Evolutionary conservation across 2,329 filamentous ascomycete genomes (phyloP), one percentile per base, ranked within the genome.

Genomic region (Ophiostoma piceae): DNA sequence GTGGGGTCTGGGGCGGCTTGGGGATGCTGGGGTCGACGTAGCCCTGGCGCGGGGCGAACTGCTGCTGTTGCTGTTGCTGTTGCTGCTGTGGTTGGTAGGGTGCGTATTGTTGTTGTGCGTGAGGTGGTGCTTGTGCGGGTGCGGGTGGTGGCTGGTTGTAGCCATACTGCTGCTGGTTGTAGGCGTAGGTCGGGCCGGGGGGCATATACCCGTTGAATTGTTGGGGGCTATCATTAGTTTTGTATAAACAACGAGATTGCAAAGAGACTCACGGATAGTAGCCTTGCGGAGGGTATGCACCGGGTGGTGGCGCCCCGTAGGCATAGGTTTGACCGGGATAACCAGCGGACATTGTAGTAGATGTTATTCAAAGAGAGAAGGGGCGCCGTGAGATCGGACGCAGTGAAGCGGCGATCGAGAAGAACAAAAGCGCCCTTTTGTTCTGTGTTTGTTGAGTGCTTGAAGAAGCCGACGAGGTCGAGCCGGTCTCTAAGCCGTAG

Each of bases 181-280:
- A 72, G 39, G 54, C 69, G 39, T 69, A 70, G 14, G 22, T 39
- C 60, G 69, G 67, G 22, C 39, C 64, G 54, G 22, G 71, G 69
- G 70, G 70, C 6, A 71, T 41, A 41, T 71, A 71, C n/a, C 70
- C 70, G 37, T 71, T 69, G 60, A 68, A 69, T 43, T 69, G 68
- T 60, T 68, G 70, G 29, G 70, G 67, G 39, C 70, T 71, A 66
- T 39, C 67, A 68, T 35, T 35, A 68, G 67, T 65, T 32, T 22
- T 54, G 29, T 37, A 22, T 71, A 39, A 69, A 68, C 32, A 43
- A 67, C 11, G 14, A n/a, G 29, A 26, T 35, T 35, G 43, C 16
- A 29, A 29, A 29, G 2, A 29, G 26, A 51, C 69, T 66, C 43
- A 72, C 71, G 68, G 43, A 51, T 69, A 72, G 60, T 71, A 72